These are phyloP conservation scores for Tricholoma terreum DNA, from an alignment of 768 basidiomycete genomes.

Conservation along the genomic window DNA sequence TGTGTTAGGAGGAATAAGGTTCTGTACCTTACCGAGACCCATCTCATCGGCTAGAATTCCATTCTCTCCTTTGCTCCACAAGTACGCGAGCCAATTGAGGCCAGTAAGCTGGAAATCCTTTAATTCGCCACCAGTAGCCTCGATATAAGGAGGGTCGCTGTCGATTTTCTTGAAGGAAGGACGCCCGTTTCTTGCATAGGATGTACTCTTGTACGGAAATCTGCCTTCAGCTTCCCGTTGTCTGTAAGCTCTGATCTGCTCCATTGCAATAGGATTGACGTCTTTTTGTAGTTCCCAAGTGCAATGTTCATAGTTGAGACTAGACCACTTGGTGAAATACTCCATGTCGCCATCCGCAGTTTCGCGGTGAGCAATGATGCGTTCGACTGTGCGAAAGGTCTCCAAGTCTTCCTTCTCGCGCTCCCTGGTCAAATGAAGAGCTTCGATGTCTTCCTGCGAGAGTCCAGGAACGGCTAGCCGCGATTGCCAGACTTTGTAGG, in stretches of 20 bases:
- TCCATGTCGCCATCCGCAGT: constrained; percentile 57
- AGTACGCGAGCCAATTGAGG: constrained; percentile 96
- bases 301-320: constrained; percentile 89
- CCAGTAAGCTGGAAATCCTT: constrained; percentile 99
- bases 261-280: constrained; percentile 72
- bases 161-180: constrained; percentile 81
- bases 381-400: constrained; percentile 86
- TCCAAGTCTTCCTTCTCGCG: constrained; percentile 90
- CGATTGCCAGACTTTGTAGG: constrained; percentile 71
- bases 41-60: constrained; percentile 99
- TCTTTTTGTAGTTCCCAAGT: constrained; percentile 92
- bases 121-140: constrained; percentile 71
- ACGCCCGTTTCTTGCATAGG: constrained; percentile 62
- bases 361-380: constrained; percentile 80
- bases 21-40: constrained; percentile 89
- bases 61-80: constrained; percentile 93
- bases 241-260: constrained; percentile 77
- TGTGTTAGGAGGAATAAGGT: neutral
- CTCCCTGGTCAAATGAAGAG: constrained; percentile 85
- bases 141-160: constrained; percentile 86
- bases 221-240: constrained; percentile 71
- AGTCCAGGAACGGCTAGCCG: constrained; percentile 63
- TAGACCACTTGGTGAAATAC: constrained; percentile 97
- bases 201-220: constrained; percentile 81
- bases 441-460: constrained; percentile 85